A percentile compares a stretch with the other conserved stretches of the same genome.
phyloP scores from a whole-genome alignment of 768 basidiomycete species.

The Mycena rebaudengoi region DNA sequence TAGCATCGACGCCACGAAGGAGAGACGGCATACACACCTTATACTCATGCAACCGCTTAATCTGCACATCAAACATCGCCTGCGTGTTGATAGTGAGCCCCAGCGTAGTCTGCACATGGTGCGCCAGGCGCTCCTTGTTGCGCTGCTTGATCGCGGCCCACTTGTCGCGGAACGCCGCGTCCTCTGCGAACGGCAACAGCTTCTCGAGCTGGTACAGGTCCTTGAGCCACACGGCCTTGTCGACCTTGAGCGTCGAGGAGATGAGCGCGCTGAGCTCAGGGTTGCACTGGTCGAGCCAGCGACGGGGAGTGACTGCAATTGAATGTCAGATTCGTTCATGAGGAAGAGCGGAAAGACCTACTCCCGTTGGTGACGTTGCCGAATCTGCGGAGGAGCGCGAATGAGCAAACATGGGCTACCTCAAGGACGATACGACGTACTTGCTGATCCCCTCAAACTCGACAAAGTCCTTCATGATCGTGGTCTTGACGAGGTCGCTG shows the following conservation, averaged over 20 bases:
- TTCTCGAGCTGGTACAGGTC: constrained; percentile 81
- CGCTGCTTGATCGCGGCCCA: constrained; percentile 89
- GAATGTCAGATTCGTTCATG: not conserved
- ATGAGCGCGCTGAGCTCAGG: constrained; percentile 87
- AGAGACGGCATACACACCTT: constrained; percentile 58
- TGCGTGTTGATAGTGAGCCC: constrained; percentile 76
- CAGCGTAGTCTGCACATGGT: constrained; percentile 74
- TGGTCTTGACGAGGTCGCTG: constrained; percentile 85
- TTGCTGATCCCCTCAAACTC: constrained; percentile 91
- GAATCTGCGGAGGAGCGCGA: constrained; percentile 52
- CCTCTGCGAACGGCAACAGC: constrained; percentile 75
- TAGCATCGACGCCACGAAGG: not conserved
- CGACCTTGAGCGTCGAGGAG: constrained; percentile 78
- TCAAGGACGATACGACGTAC: constrained; percentile 44
- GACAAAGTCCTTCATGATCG: constrained; percentile 91
- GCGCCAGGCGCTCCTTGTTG: constrained; percentile 91
- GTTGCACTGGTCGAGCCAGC: constrained; percentile 97
- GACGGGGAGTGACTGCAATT: constrained; percentile 81
- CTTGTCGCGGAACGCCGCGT: constrained; percentile 76
- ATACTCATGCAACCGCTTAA: constrained; percentile 94
- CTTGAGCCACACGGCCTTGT: constrained; percentile 85
- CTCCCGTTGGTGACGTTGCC: constrained; percentile 94
- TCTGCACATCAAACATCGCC: constrained; percentile 92
- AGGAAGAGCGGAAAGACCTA: constrained; percentile 45
- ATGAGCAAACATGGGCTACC: not conserved